Evolutionary conservation across 306 rosid species (phyloP), one percentile per base, ranked within the genome.

Genomic region (Sechiopsis laciniata): DNA sequence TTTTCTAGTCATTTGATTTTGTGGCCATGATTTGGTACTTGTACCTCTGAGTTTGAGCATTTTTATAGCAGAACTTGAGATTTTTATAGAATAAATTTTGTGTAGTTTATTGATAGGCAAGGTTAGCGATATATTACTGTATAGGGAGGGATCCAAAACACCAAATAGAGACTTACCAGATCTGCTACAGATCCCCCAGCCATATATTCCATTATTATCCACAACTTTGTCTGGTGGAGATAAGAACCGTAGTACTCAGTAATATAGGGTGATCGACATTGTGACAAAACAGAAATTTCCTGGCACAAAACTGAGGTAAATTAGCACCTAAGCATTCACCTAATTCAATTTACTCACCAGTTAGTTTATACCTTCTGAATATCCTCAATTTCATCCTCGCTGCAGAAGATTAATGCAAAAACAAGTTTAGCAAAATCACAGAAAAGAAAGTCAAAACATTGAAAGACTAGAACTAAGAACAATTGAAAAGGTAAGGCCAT

Each of bases 191-290:
- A 95, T 75, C 99, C 97, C 22, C 99, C 97, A 55, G 97, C 99
- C 99, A 95, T 95, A 86, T 91, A 95, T 75, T 95, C 99, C 99
- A 95, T 95, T 83, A 95, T 91, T 78, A 95, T 95, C 99, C 99
- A 91, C 72, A 95, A 86, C 83, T 89, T 95, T 17, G 99, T 95
- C 85, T 95, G 95, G 78, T 95, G 83, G 82, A 91, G 90, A 88
- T 79, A 89, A 78, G 99, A 89, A 82, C 96, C 99, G 77, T 95
- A 91, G 66, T 95, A 95, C 80, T 91, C 99, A 15, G 99, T 95
- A 74, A 95, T 95, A 79, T 91, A 91, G 58, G 88, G 89, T 78
- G 87, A 95, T 80, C 99, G 97, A 68, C 99, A 95, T 88, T 91
- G 97, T 78, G 96, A 90, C 82, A 95, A 80, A 81, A 95, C 99